phyloP scores from a whole-genome alignment of 2,329 filamentous ascomycete species.

The Sphaerulina populicola region DNA sequence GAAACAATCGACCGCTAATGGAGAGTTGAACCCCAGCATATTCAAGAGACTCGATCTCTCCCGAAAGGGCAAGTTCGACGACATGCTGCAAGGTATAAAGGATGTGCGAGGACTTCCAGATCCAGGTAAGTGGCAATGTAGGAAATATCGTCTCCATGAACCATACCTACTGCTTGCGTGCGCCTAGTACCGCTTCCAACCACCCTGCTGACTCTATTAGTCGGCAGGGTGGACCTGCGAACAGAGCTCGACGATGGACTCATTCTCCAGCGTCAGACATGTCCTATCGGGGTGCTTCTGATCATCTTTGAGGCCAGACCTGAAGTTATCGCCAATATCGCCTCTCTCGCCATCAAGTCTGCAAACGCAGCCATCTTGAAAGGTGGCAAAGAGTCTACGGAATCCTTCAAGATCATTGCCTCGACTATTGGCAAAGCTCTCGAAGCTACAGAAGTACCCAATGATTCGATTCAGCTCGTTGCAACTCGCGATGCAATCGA shows the following conservation, averaged over 20 bases:
- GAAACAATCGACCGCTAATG: constrained; percentile 62
- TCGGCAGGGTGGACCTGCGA: constrained; percentile 74
- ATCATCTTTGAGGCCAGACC: constrained; percentile 98
- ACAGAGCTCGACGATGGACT: constrained; percentile 82
- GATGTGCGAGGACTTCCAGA: constrained; percentile 79
- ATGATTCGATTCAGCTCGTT: constrained; percentile 83
- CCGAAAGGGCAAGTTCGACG: constrained; percentile 85
- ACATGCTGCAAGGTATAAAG: constrained; percentile 91
- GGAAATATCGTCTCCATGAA: constrained; percentile 1
- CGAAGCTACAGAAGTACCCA: constrained; percentile 63
- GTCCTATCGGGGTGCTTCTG: constrained; percentile 91
- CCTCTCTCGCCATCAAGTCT: constrained; percentile 89
- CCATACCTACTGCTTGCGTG: background rate
- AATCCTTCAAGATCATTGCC: constrained; percentile 90
- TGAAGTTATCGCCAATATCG: constrained; percentile 97
- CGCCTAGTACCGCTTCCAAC: background rate
- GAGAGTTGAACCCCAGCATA: constrained; percentile 69
- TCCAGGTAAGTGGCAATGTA: constrained; percentile 54
- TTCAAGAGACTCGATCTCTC: constrained; percentile 81
- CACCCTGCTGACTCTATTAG: constrained; percentile 40
- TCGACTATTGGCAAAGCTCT: constrained; percentile 74
- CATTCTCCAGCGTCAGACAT: constrained; percentile 76
- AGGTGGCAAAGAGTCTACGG: constrained; percentile 89
- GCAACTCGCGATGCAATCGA: constrained; percentile 86
- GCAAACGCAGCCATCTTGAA: constrained; percentile 96